A percentile compares a stretch with the other conserved stretches of the same genome.
phyloP scores from a whole-genome alignment of 1,139 yeast genomes.

The Suhomyces atakaporum region DNA sequence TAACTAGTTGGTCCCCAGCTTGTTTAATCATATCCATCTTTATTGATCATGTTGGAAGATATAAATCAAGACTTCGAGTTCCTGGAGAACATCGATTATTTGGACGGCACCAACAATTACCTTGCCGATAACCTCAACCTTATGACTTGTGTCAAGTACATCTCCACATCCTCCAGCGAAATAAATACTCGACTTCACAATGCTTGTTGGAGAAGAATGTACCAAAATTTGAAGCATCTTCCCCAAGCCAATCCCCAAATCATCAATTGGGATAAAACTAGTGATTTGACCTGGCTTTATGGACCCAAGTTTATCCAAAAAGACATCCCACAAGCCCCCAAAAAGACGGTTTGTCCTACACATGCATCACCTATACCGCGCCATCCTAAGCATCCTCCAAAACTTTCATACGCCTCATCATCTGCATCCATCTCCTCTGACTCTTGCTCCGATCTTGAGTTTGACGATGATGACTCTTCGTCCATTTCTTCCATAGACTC shows the following conservation, averaged over 20 bases:
- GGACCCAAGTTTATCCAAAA: slow-evolving; percentile 37
- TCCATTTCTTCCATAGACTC: slow-evolving; percentile 20
- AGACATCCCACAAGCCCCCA: background rate
- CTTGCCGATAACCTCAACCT: slow-evolving; percentile 18
- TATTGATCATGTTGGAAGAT: slow-evolving; percentile 5
- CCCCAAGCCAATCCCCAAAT: slow-evolving; percentile 34
- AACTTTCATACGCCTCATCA: slow-evolving; percentile 8
- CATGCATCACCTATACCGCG: no score
- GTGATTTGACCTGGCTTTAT: slow-evolving; percentile 49
- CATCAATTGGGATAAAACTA: slow-evolving; percentile 48
- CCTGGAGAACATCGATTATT: slow-evolving; percentile 42
- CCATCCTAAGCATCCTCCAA: background rate
- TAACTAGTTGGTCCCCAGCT: slow-evolving; percentile 1
- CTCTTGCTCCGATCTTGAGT: slow-evolving; percentile 10
- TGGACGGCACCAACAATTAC: slow-evolving; percentile 17
- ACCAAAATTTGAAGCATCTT: slow-evolving; percentile 34
- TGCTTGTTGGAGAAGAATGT: slow-evolving; percentile 46
- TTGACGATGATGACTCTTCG: slow-evolving; percentile 13
- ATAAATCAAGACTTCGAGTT: slow-evolving; percentile 13
- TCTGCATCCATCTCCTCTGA: slow-evolving; percentile 10
- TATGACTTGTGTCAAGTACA: slow-evolving; percentile 12
- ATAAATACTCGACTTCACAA: slow-evolving; percentile 28
- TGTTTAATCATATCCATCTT: background rate
- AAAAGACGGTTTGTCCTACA: no score
- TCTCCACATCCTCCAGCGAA: slow-evolving; percentile 4